Base-by-base conservation (phyloP, 768 basidiomycete genomes). In the Leccinellum albellum region DNA sequence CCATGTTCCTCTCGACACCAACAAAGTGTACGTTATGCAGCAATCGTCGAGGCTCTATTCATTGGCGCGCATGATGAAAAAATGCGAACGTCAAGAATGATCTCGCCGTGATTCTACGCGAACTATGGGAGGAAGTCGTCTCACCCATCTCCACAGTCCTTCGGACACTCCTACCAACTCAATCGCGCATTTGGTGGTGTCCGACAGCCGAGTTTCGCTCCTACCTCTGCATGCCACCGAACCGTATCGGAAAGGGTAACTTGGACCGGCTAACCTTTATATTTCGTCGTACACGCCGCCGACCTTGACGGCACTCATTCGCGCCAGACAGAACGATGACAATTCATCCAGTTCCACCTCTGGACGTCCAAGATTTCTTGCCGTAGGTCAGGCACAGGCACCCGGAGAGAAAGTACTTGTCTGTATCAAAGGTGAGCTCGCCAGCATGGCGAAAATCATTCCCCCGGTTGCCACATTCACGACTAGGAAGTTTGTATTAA, bases 121-220 rank as follows among this genome's bases (percentile, higher is more conserved):
- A 35, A 6, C 48, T 68, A 20, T 69, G 68, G 67, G 45, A 54
- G 2, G 20, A 21, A 5, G 53, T 66, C 13, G 61, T 65, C 9
- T 32, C 32, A 17, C 66, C 65, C 15, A 44, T 65, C 0, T 50
- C 54, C 13, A 33, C 51, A 6, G 47, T 42, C n/a, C 59, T 60
- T 12, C 32, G 50, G 32, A 49, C 26, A 3, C 37, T 44, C 10
- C 17, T 24, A 37, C 32, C 45, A 33, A 26, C 24, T 50, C 14
- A 29, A 6, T 61, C 33, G 24, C 53, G 53, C 15, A 61, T 60
- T 29, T 48, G 24, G 47, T 48, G 28, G 28, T 29, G 28, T 29
- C 47, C 47, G 28, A 48, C 47, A 14, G 28, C 47, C 17, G 45
- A 48, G n/a, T 48, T 48, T 26, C 20, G 15, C n/a, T 29, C 17